Evolutionary conservation across 345 rosid species (phyloP).

Genomic region (Toxicodendron radicans): DNA sequence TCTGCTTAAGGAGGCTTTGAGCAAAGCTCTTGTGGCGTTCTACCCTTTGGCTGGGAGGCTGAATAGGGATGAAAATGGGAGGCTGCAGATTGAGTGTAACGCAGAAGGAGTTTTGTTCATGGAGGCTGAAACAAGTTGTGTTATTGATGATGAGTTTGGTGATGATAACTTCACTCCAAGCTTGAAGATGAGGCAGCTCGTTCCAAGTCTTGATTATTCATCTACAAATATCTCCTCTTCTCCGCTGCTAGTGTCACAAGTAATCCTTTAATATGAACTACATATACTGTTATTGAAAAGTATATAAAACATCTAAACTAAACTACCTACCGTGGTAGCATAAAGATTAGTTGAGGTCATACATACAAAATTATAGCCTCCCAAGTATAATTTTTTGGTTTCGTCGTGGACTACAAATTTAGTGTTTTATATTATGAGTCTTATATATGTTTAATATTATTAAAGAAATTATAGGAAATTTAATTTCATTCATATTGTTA

Average conservation of each 20-base stretch:
- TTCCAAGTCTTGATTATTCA: conserved; percentile 28
- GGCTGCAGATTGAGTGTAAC: conserved; percentile 35
- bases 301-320: no score
- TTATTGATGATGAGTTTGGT: conserved; percentile 21
- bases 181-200: conserved; percentile 13
- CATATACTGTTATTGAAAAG: no score
- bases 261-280: no score
- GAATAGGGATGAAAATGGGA: conserved; percentile 23
- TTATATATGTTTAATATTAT: no score
- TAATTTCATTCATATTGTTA: no score
- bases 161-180: conserved; percentile 17
- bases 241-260: conserved; percentile 25
- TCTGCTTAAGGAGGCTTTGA: conserved; percentile 30
- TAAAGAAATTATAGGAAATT: no score
- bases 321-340: no score
- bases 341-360: no score
- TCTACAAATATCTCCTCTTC: conserved; percentile 16
- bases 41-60: conserved; percentile 43
- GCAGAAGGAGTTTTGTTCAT: conserved; percentile 26
- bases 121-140: conserved; percentile 33
- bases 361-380: no score
- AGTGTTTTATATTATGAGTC: no score
- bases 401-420: no score
- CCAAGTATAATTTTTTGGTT: no score
- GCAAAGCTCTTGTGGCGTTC: conserved; percentile 36